Evolutionary conservation across 1,284 basidiomycete genomes (phyloP), one percentile per base, ranked within the genome.

Genomic region (Heterobasidion annosum): DNA sequence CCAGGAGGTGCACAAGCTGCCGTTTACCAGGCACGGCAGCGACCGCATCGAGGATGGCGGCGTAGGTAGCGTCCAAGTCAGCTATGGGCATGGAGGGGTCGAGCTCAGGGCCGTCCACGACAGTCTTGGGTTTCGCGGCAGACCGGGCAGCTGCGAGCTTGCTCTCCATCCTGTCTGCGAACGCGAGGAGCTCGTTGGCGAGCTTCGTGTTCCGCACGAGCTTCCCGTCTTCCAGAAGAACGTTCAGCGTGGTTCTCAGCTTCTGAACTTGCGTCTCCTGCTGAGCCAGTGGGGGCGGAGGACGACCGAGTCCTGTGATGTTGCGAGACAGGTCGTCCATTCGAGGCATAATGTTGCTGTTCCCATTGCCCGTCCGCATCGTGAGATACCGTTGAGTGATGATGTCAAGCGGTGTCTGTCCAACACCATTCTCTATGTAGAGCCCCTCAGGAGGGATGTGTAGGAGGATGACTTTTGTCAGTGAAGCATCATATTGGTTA

Each of bases 351-450:
- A 49, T 56, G 59, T 13, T 61, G 48, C 19, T 59, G 62, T 8
- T 54, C 51, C n/a, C 18, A 18, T 18, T 18, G 18, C 18, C n/a
- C 37, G 37, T 12, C 0, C 37, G 2, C 8, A 3, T 40, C 37
- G n/a, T n/a, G 37, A 40, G 37, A 12, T 40, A 10, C 12, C 37
- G 37, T 40, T 40, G 37, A 3, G n/a, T 10, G 3, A 71, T 70
- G 37, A 73, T 70, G 55, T 83, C 82, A 4, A 77, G 58, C 0
- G 77, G 70, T 0, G 77, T 79, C 54, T 76, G 72, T 3, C 81
- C 82, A 6, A 82, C 76, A 18, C 74, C 74, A 58, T 82, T 75
- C 62, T 83, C 80, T 42, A 70, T 64, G 52, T 69, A 67, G 7
- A 81, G 62, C 0, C 65, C 68, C 19, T 74, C 70, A 0, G 65